Base-by-base conservation (phyloP, 2,329 filamentous ascomycete genomes). In the Dothideomycetidae sp. region DNA sequence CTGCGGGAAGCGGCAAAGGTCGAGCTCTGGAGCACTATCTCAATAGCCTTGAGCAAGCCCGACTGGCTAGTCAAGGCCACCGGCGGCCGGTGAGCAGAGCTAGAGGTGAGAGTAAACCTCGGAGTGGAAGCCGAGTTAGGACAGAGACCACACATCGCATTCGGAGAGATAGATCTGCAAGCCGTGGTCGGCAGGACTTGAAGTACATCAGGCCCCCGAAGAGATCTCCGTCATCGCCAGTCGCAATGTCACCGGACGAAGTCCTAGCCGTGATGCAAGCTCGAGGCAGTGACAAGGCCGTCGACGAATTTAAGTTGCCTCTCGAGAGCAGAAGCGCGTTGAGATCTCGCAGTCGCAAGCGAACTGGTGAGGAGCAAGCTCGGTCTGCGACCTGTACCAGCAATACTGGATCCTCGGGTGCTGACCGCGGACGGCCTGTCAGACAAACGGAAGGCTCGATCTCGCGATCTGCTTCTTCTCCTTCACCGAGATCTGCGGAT, bases 211-310 rank as follows among this genome's bases (percentile, higher is more conserved):
- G 75, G 51, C 73, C 80, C 12, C 73, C 76, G 10, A 93, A 93
- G 59, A 71, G 81, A 14, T 94, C 88, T 1, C 88, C 88, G 1
- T 92, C 84, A 2, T 94, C 88, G 0, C 88, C 88, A 0, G 71
- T 93, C 2, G 84, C 86, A 3, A 94, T 94, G 86, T 93, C 86
- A 3, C 85, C 85, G 0, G 83, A 93, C 49, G 85, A 94, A 50
- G 59, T 63, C 10, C 12, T 41, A 11, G 43, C 43, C 14, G 41
- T 37, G 21, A 42, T 34, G n/a, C 40, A 37, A 29, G 43, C 43
- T 9, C 32, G 31, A 17, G n/a, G n/a, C n/a, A n/a, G 31, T 36
- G 16, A 5, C 15, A 26, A 7, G 21, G 21, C 21, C n/a, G 21
- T 26, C n/a, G 7, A 26, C 7, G 21, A 26, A 26, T 7, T n/a